Base-by-base conservation (phyloP, 129 eudicot species). In the Flaveria robusta region DNA sequence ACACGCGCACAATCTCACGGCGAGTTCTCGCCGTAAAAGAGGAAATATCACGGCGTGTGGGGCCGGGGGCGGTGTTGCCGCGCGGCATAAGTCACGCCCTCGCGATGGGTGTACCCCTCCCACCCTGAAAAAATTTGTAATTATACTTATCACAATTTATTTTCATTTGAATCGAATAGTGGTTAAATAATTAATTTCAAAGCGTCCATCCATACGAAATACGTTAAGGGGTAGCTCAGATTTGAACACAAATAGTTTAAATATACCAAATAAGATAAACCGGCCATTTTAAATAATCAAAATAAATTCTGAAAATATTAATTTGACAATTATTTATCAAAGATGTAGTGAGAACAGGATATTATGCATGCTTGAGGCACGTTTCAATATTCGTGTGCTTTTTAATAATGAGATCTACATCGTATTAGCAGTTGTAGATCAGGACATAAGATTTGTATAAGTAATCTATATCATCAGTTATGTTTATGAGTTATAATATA, bases 341-440 rank as follows among this genome's bases (percentile, higher is more conserved):
- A 60, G 66, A 60, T 60, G 66, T 60, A 14, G 66, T 60, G 66
- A 18, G 41, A 60, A 60, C 41, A n/a, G 41, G 16, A 60, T 60
- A 24, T 26, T 14, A 60, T 26, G 9, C 66, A 60, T 60, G 39
- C 39, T 60, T 26, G 18, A 60, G 39, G 41, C 66, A 60, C 66
- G 66, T 24, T 60, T 13, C 41, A 60, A 60, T 60, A 60, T 60
- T 60, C 66, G 41, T 60, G 64, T 56, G 29, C 31, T 22, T 9
- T 60, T 26, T 60, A 26, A 60, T 26, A 60, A 60, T 24, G 18
- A 24, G 41, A 26, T 26, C 27, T 60, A 60, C 66, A 58, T 29
- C 24, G 31, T 23, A 51, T n/a, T 34, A 34, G 39, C 39, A 34
- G 39, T 5, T 34, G 39, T 34, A 34, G 39, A 34, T 34, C 39